Evolutionary conservation across 352 stramenopile genomes (phyloP), one percentile per base, ranked within the genome.

Genomic region (Globisporangium alternatum): DNA sequence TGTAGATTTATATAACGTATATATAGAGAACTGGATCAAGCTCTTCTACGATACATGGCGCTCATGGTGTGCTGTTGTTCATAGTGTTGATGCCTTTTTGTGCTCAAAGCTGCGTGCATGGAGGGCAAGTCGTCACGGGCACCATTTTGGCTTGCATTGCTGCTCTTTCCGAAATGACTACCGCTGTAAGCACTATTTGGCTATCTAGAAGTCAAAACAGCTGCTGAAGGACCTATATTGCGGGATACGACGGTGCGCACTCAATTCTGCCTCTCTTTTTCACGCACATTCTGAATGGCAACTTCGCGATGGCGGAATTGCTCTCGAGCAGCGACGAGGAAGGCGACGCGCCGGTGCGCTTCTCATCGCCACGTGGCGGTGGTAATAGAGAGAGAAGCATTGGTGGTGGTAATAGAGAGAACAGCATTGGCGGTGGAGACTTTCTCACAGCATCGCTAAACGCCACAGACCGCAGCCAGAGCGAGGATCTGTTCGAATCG

Each of bases 311-410:
- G 72, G 75, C 83, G 44, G 83, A 92, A 48, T 71, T 92, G 67
- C 78, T 92, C 61, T 80, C 71, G 1, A 92, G 79, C 65, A 75
- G 82, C 54, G 74, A 88, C 22, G 81, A 88, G 15, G 64, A 60
- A 44, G 28, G 47, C 17, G 33, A 30, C 62, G n/a, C 28, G 8
- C 28, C 60, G 22, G 48, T 39, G 13, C 44, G 57, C 31, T 21
- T 55, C 35, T 66, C 60, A 7, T 30, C 30, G 12, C 15, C 59
- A 7, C 37, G 22, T 30, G 2, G 25, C 19, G 19, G 35, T 10
- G 25, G 3, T 9, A 21, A 17, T n/a, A 31, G 2, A 21, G 60
- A 39, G 35, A 52, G 33, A 33, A 51, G 43, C 17, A 45, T 19
- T 25, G 6, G 2, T 6, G 55, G 4, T 15, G 52, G 45, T 9